Evolutionary conservation across 192 early-diverging fungal genomes (phyloP).

Genomic region (Backusella circina): DNA sequence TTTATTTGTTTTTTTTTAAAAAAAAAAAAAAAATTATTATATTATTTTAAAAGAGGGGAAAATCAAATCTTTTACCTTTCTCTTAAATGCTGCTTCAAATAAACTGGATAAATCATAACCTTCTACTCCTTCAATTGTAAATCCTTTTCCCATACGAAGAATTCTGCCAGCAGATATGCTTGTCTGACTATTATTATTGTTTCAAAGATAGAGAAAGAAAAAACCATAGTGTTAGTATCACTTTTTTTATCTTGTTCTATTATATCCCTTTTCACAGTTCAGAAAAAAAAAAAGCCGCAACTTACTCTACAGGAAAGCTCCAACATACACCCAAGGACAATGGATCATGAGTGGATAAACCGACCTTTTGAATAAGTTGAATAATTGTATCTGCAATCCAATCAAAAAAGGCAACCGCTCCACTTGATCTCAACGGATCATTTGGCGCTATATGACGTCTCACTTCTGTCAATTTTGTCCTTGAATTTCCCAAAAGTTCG

Average conservation of each 20-base stretch:
- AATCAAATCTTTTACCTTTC: constrained; percentile 40
- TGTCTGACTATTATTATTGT: constrained; percentile 38
- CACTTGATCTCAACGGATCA: constrained; percentile 77
- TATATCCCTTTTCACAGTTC: constrained; percentile 30
- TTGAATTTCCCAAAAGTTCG: constrained; percentile 70
- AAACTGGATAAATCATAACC: constrained; percentile 80
- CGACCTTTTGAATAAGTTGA: constrained; percentile 15
- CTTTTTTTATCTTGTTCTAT: background rate
- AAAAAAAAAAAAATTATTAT: too few species aligned
- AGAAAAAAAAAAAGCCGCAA: constrained; percentile 30
- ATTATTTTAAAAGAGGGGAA: background rate
- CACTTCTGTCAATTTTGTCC: constrained; percentile 59
- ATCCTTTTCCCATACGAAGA: constrained; percentile 79
- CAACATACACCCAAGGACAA: constrained; percentile 70
- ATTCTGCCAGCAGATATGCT: constrained; percentile 32
- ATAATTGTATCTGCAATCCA: constrained; percentile 66
- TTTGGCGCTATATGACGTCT: constrained; percentile 59
- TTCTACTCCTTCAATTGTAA: constrained; percentile 72
- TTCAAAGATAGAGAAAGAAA: background rate
- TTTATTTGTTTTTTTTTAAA: too few species aligned
- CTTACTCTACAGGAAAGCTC: constrained; percentile 79
- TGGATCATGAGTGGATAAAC: constrained; percentile 1
- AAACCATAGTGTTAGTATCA: background rate
- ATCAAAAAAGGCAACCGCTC: constrained; percentile 68
- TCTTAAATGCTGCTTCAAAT: constrained; percentile 71